Percentiles rank a stretch among this genome's conserved stretches.
phyloP scores from a whole-genome alignment of 805 yeast genomes.

The Pichia scutulata region DNA sequence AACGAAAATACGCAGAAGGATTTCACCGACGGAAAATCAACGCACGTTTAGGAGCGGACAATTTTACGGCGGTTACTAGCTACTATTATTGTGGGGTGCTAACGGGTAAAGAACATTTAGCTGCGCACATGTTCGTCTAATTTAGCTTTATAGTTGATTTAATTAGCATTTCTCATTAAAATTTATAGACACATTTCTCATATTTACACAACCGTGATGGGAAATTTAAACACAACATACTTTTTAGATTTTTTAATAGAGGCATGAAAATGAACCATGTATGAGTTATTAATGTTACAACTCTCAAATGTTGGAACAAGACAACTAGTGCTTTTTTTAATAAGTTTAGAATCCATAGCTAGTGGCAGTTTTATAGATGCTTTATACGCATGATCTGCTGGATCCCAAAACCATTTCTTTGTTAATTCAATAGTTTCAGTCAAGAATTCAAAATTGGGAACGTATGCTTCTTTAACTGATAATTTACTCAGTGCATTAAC shows the following conservation, averaged over 20 bases:
- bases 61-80: too few relatives aligned
- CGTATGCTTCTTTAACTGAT: slow-evolving; percentile 3
- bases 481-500: slow-evolving; percentile 5
- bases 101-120: too few relatives aligned
- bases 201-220: background rate
- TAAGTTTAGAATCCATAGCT: background rate
- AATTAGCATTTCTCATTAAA: too few relatives aligned
- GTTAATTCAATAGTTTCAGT: slow-evolving; percentile 2
- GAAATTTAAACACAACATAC: background rate
- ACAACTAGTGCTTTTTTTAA: background rate
- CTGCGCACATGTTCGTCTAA: background rate
- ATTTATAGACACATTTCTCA: background rate
- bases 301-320: slow-evolving; percentile 5
- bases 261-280: slow-evolving; percentile 4
- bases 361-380: slow-evolving; percentile 1
- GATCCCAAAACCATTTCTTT: slow-evolving; percentile 2
- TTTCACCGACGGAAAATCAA: background rate
- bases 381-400: background rate
- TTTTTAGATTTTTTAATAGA: slow-evolving; percentile 1
- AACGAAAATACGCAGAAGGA: background rate
- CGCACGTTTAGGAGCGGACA: too few relatives aligned
- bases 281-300: slow-evolving; percentile 3
- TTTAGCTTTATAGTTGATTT: too few relatives aligned
- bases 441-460: slow-evolving; percentile 4
- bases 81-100: too few relatives aligned